Evolutionary conservation across 2,329 filamentous ascomycete species (phyloP), one percentile per base, ranked within the genome.

Genomic region (Fusarium anthophilum): DNA sequence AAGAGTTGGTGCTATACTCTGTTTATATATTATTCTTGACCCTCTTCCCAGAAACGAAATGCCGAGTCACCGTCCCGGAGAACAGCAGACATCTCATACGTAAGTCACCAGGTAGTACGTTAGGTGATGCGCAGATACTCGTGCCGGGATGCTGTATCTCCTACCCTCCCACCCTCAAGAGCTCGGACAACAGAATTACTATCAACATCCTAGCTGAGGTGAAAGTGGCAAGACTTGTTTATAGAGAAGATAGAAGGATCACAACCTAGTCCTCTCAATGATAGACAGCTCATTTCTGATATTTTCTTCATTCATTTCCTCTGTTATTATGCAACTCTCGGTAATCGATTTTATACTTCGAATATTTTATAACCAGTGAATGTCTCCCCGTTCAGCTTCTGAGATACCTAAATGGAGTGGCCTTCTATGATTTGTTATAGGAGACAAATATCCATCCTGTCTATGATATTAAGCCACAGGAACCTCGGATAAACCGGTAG

Each of bases 261-360:
- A 6, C 11, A 18, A 10, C 22, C 30, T 20, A 51, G 8, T 35
- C 6, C 3, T 24, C 3, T 20, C 2, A 22, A 11, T 11, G 6
- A 12, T 8, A 4, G 26, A 24, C 6, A 35, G 8, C 13, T 24
- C 13, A 4, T 20, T 20, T 51, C 4, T 9, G 4, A 24, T 24
- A 18, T 18, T 9, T 11, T 13, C 22, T 6, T n/a, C 0, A 9
- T 9, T 12, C 3, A 0, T 17, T 12, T n/a, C 15, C 3, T 50
- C 8, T 12, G 8, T 8, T 8, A 9, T 5, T 18, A 0, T 7
- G 11, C 3, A 50, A 17, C 10, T 50, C 20, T 0, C 3, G 13
- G 22, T 1, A 13, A 6, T n/a, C 3, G 3, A 5, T 9, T 32
- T 50, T n/a, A 10, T 8, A n/a, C 2, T 5, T 13, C 4, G 1